These are phyloP conservation scores for Boletus vermiculosoides DNA, from an alignment of 768 basidiomycete species.

Conservation along the genomic window DNA sequence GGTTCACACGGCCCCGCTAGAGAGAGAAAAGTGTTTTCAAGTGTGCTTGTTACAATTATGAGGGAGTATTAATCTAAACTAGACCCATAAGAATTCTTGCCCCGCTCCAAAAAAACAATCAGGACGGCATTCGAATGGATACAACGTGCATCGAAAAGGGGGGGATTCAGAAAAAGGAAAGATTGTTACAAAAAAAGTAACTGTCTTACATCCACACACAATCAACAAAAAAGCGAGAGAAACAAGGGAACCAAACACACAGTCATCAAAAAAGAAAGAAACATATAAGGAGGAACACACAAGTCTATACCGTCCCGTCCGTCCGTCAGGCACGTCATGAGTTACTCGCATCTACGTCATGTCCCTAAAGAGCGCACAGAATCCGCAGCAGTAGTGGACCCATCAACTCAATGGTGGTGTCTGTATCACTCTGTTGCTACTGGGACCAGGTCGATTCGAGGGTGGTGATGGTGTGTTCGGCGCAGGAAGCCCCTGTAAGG, in stretches of 20 bases:
- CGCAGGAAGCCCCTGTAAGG: slow-evolving; percentile 22
- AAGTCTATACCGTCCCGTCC: slow-evolving; percentile 26
- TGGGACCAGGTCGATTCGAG: slow-evolving; percentile 25
- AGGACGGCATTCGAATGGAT: slow-evolving; percentile 13
- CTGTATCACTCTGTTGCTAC: slow-evolving; percentile 15
- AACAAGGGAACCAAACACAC: neutral
- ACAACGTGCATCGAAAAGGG: slow-evolving; percentile 10
- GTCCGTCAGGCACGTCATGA: slow-evolving; percentile 7
- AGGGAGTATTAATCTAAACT: slow-evolving; percentile 29
- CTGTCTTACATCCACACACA: slow-evolving; percentile 8
- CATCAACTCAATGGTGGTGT: slow-evolving; percentile 22
- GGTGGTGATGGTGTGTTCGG: slow-evolving; percentile 21
- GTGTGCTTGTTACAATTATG: slow-evolving; percentile 26
- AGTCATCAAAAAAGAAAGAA: neutral
- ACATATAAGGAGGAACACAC: slow-evolving; percentile 6
- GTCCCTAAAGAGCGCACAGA: slow-evolving; percentile 8
- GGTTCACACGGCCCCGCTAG: neutral
- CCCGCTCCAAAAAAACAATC: slow-evolving; percentile 19
- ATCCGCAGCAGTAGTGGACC: neutral
- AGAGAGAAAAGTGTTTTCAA: neutral
- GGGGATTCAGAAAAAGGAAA: neutral
- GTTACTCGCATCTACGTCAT: slow-evolving; percentile 22
- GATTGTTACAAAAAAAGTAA: slow-evolving; percentile 2
- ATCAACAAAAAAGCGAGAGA: neutral
- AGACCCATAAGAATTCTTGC: slow-evolving; percentile 20